Percentiles rank a stretch among this genome's conserved stretches.
These are phyloP conservation scores for Rubroshorea leprosula DNA, from an alignment of 345 rosid genomes.

Conservation along the genomic window DNA sequence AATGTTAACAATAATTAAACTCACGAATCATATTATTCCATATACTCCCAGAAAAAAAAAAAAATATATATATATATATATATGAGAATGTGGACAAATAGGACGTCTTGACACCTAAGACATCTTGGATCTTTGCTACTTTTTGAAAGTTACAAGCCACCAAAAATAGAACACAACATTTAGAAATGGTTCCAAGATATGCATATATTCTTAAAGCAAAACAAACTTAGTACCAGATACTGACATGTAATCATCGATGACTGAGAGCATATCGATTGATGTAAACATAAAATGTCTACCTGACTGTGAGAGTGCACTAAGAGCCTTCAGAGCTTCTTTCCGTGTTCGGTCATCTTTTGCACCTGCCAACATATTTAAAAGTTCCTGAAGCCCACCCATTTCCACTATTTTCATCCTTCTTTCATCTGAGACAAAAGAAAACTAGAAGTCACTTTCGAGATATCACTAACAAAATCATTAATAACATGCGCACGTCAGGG, in stretches of 20 bases:
- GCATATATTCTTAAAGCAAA: neutral
- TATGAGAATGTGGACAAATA: no score
- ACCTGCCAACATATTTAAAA: conserved; percentile 62
- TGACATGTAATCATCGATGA: neutral
- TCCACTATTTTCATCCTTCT: conserved; percentile 89
- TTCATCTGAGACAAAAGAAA: conserved; percentile 41
- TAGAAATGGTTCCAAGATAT: no score
- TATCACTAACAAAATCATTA: neutral
- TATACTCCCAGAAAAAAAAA: no score
- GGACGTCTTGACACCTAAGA: no score
- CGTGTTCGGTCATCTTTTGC: conserved; percentile 80
- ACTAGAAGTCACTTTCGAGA: conserved; percentile 1
- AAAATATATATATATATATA: no score
- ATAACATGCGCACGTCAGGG: neutral
- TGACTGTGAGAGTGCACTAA: conserved; percentile 61
- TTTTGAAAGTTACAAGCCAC: no score
- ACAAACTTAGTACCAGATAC: neutral
- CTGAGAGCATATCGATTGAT: neutral
- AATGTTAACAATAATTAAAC: no score
- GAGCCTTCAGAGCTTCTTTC: conserved; percentile 78
- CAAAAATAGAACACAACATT: no score
- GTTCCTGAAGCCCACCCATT: conserved; percentile 81
- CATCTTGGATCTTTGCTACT: no score
- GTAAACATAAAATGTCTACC: conserved; percentile 24
- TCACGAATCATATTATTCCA: no score